Conservation (phyloP, 257 asterid genomes). For the Nicotiana benthamiana region DNA sequence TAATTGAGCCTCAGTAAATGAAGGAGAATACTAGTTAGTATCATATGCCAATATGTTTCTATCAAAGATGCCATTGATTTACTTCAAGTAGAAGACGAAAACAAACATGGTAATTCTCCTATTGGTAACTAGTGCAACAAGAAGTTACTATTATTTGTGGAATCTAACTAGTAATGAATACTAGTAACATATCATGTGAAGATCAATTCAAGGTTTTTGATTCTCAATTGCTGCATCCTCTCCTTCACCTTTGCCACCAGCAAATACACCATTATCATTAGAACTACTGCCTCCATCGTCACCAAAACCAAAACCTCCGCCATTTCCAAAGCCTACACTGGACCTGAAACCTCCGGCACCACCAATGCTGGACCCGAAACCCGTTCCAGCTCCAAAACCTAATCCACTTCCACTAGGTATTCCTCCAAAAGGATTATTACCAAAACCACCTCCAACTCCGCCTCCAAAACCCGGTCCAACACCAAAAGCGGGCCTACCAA, state of each 20-base stretch:
- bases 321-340: background rate
- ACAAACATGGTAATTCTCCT: background rate
- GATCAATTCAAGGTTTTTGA: background rate
- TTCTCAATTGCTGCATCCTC: background rate
- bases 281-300: background rate
- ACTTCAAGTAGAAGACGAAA: background rate
- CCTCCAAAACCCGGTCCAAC: background rate
- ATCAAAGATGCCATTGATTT: background rate
- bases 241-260: background rate
- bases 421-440: slow-evolving; percentile 1
- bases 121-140: background rate
- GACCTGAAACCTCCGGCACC: background rate
- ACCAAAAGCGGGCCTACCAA: slow-evolving; percentile 1
- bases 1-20: background rate
- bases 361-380: background rate
- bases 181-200: background rate
- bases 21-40: background rate
- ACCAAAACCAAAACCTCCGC: background rate
- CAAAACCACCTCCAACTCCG: background rate
- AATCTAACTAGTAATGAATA: background rate
- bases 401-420: background rate
- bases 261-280: background rate
- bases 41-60: background rate
- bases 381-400: background rate
- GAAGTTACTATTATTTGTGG: background rate